These are phyloP conservation scores for Leccinum sublutescens DNA, from an alignment of 768 basidiomycete species.

Conservation along the genomic window DNA sequence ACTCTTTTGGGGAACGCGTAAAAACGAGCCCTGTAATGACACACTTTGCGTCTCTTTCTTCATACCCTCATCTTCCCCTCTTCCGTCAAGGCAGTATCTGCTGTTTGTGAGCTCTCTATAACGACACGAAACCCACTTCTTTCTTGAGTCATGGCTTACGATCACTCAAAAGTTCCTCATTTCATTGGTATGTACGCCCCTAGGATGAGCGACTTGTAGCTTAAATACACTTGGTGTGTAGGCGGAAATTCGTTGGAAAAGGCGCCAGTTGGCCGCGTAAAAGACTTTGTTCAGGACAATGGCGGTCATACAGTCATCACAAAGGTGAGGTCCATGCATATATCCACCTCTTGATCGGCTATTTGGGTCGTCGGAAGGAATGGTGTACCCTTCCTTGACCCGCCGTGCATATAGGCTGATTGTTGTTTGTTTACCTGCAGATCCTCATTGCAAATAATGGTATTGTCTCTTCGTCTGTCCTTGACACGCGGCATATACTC, in stretches of 20 bases:
- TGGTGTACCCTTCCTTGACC: not conserved
- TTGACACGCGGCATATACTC: constrained; percentile 21
- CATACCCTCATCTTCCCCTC: constrained; percentile 21
- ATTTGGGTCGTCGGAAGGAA: constrained; percentile 1
- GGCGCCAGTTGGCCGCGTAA: constrained; percentile 73
- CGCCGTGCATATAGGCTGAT: constrained; percentile 7
- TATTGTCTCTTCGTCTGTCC: constrained; percentile 25
- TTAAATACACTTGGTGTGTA: constrained; percentile 32
- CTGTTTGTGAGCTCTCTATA: constrained; percentile 8
- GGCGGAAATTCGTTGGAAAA: constrained; percentile 92
- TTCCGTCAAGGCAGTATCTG: constrained; percentile 5
- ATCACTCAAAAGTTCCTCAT: constrained; percentile 60
- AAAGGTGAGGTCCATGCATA: constrained; percentile 59
- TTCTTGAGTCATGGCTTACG: constrained; percentile 36
- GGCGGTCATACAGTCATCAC: constrained; percentile 99
- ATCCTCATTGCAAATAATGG: constrained; percentile 99
- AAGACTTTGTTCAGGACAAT: constrained; percentile 87
- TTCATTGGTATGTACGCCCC: constrained; percentile 51
- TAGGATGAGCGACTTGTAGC: constrained; percentile 7
- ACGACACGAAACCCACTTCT: constrained; percentile 5
- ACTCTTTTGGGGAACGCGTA: constrained; percentile 30
- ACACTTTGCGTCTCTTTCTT: constrained; percentile 8
- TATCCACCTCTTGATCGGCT: constrained; percentile 11
- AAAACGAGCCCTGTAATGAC: constrained; percentile 19
- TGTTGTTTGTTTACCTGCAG: constrained; percentile 37